Evolutionary conservation across 805 yeast genomes (phyloP).

Genomic region (Zygoascus flipseniorum): DNA sequence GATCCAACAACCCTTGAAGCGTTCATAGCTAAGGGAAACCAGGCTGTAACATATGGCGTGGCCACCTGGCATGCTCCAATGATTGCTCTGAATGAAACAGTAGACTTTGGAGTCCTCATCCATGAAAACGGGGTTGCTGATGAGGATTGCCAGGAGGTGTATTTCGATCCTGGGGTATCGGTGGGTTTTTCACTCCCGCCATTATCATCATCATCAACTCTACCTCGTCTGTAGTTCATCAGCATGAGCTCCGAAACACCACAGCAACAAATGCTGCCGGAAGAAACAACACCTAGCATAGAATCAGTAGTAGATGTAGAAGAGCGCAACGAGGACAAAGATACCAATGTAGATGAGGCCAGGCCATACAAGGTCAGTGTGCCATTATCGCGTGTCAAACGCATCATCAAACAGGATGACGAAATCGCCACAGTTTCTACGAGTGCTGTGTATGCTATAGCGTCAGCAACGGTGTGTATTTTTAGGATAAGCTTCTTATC

Average conservation of each 20-base stretch:
- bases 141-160: slow-evolving; percentile 78
- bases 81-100: slow-evolving; percentile 63
- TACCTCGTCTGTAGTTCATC: not conserved
- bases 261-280: not conserved
- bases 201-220: not conserved
- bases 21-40: slow-evolving; percentile 71
- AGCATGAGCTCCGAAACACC: not conserved
- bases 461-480: slow-evolving; percentile 51
- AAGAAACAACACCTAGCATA: not conserved
- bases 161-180: slow-evolving; percentile 30
- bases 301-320: not conserved
- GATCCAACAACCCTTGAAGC: slow-evolving; percentile 55
- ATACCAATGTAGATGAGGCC: not conserved
- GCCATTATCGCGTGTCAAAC: slow-evolving; percentile 62
- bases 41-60: slow-evolving; percentile 80
- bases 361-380: slow-evolving; percentile 20
- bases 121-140: slow-evolving; percentile 73
- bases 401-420: slow-evolving; percentile 68
- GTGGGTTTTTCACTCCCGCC: not conserved
- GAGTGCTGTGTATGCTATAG: slow-evolving; percentile 64
- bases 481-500: not conserved
- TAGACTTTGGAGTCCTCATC: slow-evolving; percentile 83
- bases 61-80: slow-evolving; percentile 96
- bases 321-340: not conserved
- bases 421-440: slow-evolving; percentile 60